These are phyloP conservation scores for Salix dunnii DNA, from an alignment of 345 rosid genomes.

Conservation along the genomic window DNA sequence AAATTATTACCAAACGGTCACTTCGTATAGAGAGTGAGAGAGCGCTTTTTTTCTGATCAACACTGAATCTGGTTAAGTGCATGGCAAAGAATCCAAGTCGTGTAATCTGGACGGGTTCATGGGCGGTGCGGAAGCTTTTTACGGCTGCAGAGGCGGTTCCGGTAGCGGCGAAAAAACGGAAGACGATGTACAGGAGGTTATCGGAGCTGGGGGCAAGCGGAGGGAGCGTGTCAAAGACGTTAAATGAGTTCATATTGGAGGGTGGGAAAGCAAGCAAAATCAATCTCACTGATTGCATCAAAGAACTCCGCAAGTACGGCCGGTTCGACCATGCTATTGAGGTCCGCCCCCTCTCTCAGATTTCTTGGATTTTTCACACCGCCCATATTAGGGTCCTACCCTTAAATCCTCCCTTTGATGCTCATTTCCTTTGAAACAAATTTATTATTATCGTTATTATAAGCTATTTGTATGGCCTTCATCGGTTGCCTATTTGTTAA, in stretches of 20 bases:
- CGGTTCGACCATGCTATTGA: slow-evolving; percentile 56
- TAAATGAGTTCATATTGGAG: slow-evolving; percentile 53
- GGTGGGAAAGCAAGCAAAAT: slow-evolving; percentile 35
- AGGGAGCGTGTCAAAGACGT: slow-evolving; percentile 45
- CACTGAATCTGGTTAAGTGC: not conserved
- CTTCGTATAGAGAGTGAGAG: too few species aligned
- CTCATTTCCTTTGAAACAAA: too few species aligned
- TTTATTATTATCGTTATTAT: too few species aligned
- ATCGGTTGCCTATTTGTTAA: not conserved
- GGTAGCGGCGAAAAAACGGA: slow-evolving; percentile 6
- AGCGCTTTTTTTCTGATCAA: not conserved
- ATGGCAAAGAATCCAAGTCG: slow-evolving; percentile 24
- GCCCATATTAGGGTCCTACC: too few species aligned
- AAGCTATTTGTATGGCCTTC: too few species aligned
- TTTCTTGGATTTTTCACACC: not conserved
- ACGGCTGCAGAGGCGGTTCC: slow-evolving; percentile 21
- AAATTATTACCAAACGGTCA: too few species aligned
- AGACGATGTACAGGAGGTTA: slow-evolving; percentile 44
- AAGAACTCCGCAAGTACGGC: slow-evolving; percentile 54
- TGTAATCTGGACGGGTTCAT: slow-evolving; percentile 20
- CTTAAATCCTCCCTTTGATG: too few species aligned
- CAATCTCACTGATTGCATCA: slow-evolving; percentile 42
- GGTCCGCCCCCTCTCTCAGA: slow-evolving; percentile 32
- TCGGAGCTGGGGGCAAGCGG: slow-evolving; percentile 45
- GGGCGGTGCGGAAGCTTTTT: slow-evolving; percentile 27